A percentile compares a stretch with the other conserved stretches of the same genome.
These are phyloP conservation scores for Bretschneidera sinensis DNA, from an alignment of 345 rosid genomes.

Conservation along the genomic window DNA sequence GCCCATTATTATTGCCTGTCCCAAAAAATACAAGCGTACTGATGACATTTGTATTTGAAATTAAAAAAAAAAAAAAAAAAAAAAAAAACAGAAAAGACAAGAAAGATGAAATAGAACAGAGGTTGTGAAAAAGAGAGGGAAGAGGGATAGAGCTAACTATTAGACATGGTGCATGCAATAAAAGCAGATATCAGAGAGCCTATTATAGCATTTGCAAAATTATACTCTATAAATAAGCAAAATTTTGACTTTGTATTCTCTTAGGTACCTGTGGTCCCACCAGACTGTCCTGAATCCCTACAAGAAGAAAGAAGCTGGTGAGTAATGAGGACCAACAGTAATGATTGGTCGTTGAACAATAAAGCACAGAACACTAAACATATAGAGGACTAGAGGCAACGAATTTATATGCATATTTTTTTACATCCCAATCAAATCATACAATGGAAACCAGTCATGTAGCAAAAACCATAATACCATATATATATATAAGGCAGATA, in stretches of 20 bases:
- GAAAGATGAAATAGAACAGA: too few relatives aligned
- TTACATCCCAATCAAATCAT: too few relatives aligned
- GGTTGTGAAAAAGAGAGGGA: too few relatives aligned
- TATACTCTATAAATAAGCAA: neutral
- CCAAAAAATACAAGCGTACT: slow-evolving; percentile 20
- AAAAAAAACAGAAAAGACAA: neutral
- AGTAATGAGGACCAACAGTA: neutral
- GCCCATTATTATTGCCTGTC: slow-evolving; percentile 35
- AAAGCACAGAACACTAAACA: neutral
- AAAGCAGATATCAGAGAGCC: neutral
- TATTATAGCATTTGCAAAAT: neutral
- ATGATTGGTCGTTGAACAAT: neutral
- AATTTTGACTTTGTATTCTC: neutral
- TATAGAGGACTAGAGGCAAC: too few relatives aligned
- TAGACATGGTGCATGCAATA: neutral
- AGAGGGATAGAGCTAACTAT: neutral
- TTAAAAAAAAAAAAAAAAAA: neutral
- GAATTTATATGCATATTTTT: too few relatives aligned
- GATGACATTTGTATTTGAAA: neutral
- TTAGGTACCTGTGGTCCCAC: slow-evolving; percentile 46
- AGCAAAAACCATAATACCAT: too few relatives aligned
- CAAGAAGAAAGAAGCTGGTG: slow-evolving; percentile 13
- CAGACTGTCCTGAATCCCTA: slow-evolving; percentile 56
- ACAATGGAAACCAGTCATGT: too few relatives aligned
- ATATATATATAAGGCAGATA: too few relatives aligned